A percentile compares a stretch with the other conserved stretches of the same genome.
Conservation (phyloP, 2,329 filamentous ascomycete genomes). For the Paecilomyces sp. region DNA sequence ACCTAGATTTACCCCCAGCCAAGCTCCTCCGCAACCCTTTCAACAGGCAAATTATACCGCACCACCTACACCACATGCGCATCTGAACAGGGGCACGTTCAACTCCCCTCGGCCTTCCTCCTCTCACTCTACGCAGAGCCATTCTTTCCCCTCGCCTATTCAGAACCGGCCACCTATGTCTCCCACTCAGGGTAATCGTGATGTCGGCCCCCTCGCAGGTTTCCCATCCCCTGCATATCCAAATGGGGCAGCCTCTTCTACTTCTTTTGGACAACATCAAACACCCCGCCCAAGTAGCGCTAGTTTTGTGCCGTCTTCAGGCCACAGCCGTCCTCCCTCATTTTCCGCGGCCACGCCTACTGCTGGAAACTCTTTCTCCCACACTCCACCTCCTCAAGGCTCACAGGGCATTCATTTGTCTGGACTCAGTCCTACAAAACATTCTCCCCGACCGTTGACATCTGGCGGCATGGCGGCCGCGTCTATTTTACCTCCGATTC, state of each 20-base stretch:
- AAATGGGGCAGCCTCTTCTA: conserved; percentile 23
- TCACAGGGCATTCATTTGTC: conserved; percentile 32
- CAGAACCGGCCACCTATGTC: conserved; percentile 42
- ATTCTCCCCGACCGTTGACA: conserved; percentile 34
- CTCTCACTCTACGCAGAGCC: conserved; percentile 31
- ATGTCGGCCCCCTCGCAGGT: conserved; percentile 39
- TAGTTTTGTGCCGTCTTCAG: conserved; percentile 17
- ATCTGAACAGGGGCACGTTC: conserved; percentile 19
- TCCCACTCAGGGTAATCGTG: conserved; percentile 43
- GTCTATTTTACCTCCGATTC: conserved; percentile 33
- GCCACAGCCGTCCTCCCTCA: conserved; percentile 22
- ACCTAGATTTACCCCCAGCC: conserved; percentile 12
- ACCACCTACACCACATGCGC: conserved; percentile 16
- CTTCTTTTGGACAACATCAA: conserved; percentile 25
- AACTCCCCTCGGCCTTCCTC: conserved; percentile 32
- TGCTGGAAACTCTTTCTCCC: conserved; percentile 21
- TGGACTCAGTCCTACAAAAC: conserved; percentile 40
- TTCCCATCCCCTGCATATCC: conserved; percentile 26
- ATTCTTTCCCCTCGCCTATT: conserved; percentile 30
- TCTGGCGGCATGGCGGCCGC: conserved; percentile 25
- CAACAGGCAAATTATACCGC: conserved; percentile 21
- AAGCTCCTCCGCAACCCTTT: conserved; percentile 16
- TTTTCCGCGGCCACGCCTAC: conserved; percentile 27
- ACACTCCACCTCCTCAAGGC: conserved; percentile 25
- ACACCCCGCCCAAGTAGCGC: conserved; percentile 22